Base-by-base conservation (phyloP, 2,329 filamentous ascomycete genomes). In the Cladosporium sp. region DNA sequence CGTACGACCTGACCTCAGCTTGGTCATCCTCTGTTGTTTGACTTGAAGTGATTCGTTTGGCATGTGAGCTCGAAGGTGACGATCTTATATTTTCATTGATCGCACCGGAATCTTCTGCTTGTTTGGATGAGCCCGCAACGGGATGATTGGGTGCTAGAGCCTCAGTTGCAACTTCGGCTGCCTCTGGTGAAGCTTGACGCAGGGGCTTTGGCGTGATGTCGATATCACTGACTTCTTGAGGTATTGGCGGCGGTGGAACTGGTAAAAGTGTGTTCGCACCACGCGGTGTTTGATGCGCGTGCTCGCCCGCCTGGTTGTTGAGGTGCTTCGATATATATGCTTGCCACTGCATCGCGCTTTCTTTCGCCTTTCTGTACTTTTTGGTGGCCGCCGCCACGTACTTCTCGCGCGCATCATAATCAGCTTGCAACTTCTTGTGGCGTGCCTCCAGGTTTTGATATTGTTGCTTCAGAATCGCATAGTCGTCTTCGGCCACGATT, bases 21-120 rank as follows among this genome's bases (percentile, higher is more conserved):
- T 73, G 70, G 13, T 74, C 70, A 13, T 68, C 58, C 10, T 78
- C 76, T 5, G 80, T 83, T 2, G 78, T 81, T 67, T 82, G 80
- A 64, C 80, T 82, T 1, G 80, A 83, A 16, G 71, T 72, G 5
- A 72, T 66, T 6, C 39, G 58, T n/a, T 63, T 48, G 6, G 57
- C 23, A n/a, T 58, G 28, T 26, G 62, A 7, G 49, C 23, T 58
- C 39, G 63, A 58, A 39, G 36, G 32, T 21, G 60, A 26, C 21
- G 57, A 49, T 18, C 21, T 14, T 18, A 5, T 18, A 10, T 48
- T 13, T 26, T 56, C n/a, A 43, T 48, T 36, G 43, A n/a, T 16
- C 13, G 6, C 51, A 28, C n/a, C 32, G 18, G 57, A 58, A 25
- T n/a, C n/a, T 25, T 16, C 39, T 7, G 46, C 14, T 23, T 25